phyloP scores from a whole-genome alignment of 306 rosid genomes.

The Cotoneaster glaucophyllus region DNA sequence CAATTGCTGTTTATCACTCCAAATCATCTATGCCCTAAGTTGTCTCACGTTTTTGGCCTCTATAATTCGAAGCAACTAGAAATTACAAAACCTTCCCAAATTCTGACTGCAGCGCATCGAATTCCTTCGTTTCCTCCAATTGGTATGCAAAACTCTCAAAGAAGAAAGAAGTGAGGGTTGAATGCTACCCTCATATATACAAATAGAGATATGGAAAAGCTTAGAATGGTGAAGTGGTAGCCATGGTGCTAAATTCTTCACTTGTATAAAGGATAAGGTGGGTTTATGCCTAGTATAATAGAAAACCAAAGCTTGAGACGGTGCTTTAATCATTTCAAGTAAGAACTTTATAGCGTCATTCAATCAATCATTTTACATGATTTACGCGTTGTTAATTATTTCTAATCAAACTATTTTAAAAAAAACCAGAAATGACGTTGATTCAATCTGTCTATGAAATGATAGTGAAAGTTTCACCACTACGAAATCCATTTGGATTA shows the following conservation, averaged over 20 bases:
- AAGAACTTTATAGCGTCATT: neutral
- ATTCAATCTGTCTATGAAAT: neutral
- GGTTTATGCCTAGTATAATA: neutral
- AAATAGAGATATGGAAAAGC: neutral
- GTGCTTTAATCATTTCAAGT: too few relatives aligned
- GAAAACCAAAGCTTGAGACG: too few relatives aligned
- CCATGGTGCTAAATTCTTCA: neutral
- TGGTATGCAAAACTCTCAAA: neutral
- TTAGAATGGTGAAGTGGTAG: neutral
- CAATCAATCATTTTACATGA: neutral
- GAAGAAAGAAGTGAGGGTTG: neutral
- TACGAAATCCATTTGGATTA: too few relatives aligned
- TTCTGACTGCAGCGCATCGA: neutral
- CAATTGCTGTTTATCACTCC: neutral
- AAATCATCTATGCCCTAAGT: neutral
- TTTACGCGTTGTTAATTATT: fast-evolving
- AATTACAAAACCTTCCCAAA: neutral
- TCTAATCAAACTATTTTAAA: neutral
- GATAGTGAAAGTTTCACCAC: neutral
- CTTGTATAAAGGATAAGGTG: neutral
- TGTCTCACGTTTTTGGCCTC: neutral
- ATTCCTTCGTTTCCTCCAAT: neutral
- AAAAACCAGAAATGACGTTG: neutral
- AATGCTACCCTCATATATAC: neutral
- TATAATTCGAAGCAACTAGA: neutral